Base-by-base conservation (phyloP, 805 yeast genomes). In the Cyberlindnera mississippiensis region DNA sequence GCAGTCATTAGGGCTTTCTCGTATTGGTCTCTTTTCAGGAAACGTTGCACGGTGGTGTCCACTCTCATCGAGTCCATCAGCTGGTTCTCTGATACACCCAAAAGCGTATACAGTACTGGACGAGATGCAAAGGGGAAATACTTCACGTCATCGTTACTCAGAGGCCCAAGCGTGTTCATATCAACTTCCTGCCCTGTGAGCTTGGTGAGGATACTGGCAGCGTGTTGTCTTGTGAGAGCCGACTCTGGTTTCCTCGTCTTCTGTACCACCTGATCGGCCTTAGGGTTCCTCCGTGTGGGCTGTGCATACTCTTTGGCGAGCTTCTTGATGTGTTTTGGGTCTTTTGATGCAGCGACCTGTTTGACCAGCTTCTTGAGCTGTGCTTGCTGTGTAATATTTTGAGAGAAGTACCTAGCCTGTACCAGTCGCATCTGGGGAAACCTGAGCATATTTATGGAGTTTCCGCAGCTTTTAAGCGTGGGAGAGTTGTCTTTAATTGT, bases 41-140 rank as follows among this genome's bases (percentile, higher is more conserved):
- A 73, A 40, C 74, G 72, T 13, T 62, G 51, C 0, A 76, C 78
- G 45, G 82, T 82, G 29, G 68, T 57, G 15, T 76, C 75, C 12
- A 84, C 78, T 20, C 73, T 52, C 37, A 66, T 65, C 0, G 88
- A 75, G 56, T 85, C 87, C 37, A 70, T 61, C 27, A 85, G 47
- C 54, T 78, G 84, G 22, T 67, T 67, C 4, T 74, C 78, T 24
- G 75, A 74, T 0, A 78, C 71, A 2, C 90, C 91, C 19, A 84
- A 55, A 6, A 82, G 63, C 3, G 72, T 67, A 53, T 74, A 74
- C 31, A 77, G 50, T 42, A 83, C 59, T 37, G 76, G 60, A 39
- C 65, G 62, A 49, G 80, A 75, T 6, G 58, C 65, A 2, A 62
- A 47, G 3, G 61, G 41, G 33, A 67, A 49, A 37, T 52, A 59